Evolutionary conservation across 2,329 filamentous ascomycete species (phyloP).

Genomic region (Aspergillus tanneri): DNA sequence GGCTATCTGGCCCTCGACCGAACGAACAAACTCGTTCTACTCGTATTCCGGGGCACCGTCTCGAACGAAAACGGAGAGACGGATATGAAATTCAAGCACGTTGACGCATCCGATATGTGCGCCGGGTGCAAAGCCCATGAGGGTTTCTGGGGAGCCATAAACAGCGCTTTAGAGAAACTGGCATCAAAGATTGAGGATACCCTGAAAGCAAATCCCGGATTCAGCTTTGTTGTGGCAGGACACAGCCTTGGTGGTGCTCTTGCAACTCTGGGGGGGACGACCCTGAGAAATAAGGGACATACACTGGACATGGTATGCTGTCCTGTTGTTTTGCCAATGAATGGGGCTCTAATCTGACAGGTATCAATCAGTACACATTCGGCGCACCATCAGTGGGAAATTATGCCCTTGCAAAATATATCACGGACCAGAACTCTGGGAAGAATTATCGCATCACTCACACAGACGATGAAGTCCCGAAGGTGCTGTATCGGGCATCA

Average conservation of each 20-base stretch:
- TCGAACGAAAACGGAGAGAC: constrained; percentile 2
- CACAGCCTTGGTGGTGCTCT: constrained; percentile 9
- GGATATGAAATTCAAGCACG: neutral
- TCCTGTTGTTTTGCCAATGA: too few species aligned
- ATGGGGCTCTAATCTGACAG: too few species aligned
- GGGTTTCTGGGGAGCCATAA: constrained; percentile 7
- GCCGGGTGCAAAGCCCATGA: constrained; percentile 6
- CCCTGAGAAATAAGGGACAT: constrained; percentile 1
- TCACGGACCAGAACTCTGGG: neutral
- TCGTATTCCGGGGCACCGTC: constrained; percentile 7
- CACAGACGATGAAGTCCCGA: constrained; percentile 1
- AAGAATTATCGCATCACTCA: constrained; percentile 6
- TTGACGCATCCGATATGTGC: constrained; percentile 1
- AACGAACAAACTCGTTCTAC: constrained; percentile 3
- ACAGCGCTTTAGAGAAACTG: neutral
- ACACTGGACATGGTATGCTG: constrained; percentile 6
- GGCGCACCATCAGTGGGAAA: constrained; percentile 8
- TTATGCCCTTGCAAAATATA: constrained; percentile 3
- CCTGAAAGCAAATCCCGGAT: neutral
- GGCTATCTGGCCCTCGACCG: constrained; percentile 7
- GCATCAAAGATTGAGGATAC: neutral
- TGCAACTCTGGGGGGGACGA: neutral
- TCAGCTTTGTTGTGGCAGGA: neutral
- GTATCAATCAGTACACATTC: constrained; percentile 4
- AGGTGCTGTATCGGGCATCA: neutral